Evolutionary conservation across 352 stramenopile genomes (phyloP), one percentile per base, ranked within the genome.

Genomic region (Globisporangium alternatum): DNA sequence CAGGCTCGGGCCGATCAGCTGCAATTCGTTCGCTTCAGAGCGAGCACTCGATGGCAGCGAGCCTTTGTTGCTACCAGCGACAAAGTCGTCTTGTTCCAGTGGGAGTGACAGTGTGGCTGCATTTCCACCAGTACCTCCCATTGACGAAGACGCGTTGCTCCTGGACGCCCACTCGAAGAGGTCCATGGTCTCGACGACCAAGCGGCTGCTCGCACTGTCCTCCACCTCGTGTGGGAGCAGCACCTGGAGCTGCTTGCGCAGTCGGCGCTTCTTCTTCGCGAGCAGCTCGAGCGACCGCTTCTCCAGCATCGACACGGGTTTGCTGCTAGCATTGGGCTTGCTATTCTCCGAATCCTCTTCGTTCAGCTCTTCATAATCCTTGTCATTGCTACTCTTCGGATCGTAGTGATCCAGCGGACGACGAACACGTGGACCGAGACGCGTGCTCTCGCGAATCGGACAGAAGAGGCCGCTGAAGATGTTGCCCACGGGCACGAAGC

Each of bases 391-490:
- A 39, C 17, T 12, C 25, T 37, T 56, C 0, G 9, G 35, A 9
- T 45, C 49, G 8, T 66, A 54, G 13, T 65, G 47, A 61, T 92
- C 86, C n/a, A 94, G 65, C 13, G 86, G 86, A 0, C 83, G 78
- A 37, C 75, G 77, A 19, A 91, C 66, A 15, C 75, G 70, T 1
- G 81, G 83, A 19, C 81, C 81, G 12, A 89, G 55, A 31, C 69
- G 74, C 28, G 76, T 80, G 59, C 77, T 88, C 57, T 95, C 84
- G 17, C 86, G 75, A 44, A 97, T 92, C 9, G 87, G 88, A 64
- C 87, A 98, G 65, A 86, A 97, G 15, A 98, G 74, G 0, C 92
- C 93, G 44, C 81, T 97, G 66, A 98, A 98, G 62, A 97, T 96
- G 60, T 97, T 97, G 3, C 93, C 93, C 31, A 98, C 89, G 5